Conservation (phyloP, 441 rosid genomes). For the Geranium incanum region DNA sequence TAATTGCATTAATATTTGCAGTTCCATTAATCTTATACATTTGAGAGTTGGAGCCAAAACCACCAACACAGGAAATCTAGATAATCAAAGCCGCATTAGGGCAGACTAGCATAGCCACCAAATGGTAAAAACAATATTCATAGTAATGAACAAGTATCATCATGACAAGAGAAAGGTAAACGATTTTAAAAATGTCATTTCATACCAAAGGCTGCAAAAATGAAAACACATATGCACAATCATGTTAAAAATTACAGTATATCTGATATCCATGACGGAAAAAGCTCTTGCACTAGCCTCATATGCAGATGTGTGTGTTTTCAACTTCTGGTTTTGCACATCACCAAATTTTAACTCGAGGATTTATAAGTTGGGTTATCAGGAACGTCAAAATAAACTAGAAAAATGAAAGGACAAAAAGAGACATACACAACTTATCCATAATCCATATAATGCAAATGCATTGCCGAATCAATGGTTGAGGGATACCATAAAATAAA, state of each 20-base stretch:
- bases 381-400: not conserved
- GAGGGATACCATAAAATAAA: not conserved
- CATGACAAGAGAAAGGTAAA: not conserved
- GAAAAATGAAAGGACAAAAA: not conserved
- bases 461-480: not conserved
- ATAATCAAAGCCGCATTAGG: constrained; percentile 23
- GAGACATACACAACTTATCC: not conserved
- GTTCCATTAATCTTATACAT: constrained; percentile 97
- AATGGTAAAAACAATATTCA: not conserved
- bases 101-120: not conserved
- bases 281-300: not conserved
- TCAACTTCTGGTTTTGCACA: not conserved
- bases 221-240: not conserved
- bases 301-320: not conserved
- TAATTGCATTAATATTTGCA: constrained; percentile 85
- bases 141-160: not conserved
- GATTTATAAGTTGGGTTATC: not conserved
- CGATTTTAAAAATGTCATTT: not conserved
- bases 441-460: not conserved
- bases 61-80: constrained; percentile 91
- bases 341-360: not conserved
- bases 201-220: not conserved
- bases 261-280: not conserved
- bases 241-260: not conserved
- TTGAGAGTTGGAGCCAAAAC: constrained; percentile 84